These are phyloP conservation scores for Kluyveromyces lactis DNA, from an alignment of 805 yeast species.

Conservation along the genomic window DNA sequence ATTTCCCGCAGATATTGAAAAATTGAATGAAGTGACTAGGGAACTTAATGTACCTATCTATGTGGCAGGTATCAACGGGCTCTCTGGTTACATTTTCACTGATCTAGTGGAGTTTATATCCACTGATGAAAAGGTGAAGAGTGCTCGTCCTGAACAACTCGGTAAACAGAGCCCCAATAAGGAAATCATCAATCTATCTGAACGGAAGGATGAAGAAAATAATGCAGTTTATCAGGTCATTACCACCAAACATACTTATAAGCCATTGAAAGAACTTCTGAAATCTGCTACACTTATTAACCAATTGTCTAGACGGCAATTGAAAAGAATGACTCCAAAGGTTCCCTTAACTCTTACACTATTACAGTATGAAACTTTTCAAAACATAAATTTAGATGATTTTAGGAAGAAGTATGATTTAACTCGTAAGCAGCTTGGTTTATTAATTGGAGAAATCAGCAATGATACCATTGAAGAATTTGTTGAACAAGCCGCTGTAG, in stretches of 20 bases:
- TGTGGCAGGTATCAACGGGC: constrained; percentile 62
- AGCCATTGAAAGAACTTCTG: constrained; percentile 31
- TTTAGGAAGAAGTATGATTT: constrained; percentile 26
- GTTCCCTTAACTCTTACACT: constrained; percentile 53
- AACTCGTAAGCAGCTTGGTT: constrained; percentile 33
- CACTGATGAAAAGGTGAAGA: constrained; percentile 42
- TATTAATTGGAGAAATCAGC: constrained; percentile 40
- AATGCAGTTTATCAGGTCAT: constrained; percentile 32
- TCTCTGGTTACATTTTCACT: constrained; percentile 72
- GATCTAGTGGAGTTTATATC: constrained; percentile 66
- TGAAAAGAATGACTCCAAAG: constrained; percentile 21
- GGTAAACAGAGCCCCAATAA: constrained; percentile 41
- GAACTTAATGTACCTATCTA: constrained; percentile 54
- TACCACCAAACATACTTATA: constrained; percentile 31
- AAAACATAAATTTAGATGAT: constrained; percentile 17
- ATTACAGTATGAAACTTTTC: constrained; percentile 35
- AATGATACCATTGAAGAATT: constrained; percentile 32
- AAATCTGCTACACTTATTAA: constrained; percentile 31
- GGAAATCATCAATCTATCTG: constrained; percentile 34
- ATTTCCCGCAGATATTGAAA: constrained; percentile 30
- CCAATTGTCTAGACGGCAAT: constrained; percentile 23
- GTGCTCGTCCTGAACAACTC: constrained; percentile 39
- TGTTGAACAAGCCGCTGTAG: constrained; percentile 44
- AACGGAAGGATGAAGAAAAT: constrained; percentile 27
- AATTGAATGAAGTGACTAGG: constrained; percentile 52